These are phyloP conservation scores for Rhizopus sp. DNA, from an alignment of 371 early-diverging fungal species.

Conservation along the genomic window DNA sequence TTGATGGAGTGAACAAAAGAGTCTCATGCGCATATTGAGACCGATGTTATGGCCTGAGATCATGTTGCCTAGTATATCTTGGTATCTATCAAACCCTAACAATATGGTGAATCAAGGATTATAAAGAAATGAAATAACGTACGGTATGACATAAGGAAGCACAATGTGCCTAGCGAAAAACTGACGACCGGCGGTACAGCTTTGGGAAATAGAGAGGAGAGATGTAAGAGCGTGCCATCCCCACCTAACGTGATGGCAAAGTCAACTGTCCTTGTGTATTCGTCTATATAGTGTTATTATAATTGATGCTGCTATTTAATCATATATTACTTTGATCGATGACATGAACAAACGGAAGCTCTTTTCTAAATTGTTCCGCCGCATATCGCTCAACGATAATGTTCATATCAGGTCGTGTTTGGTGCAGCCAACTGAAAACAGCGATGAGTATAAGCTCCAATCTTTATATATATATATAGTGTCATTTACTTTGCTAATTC, in stretches of 20 bases:
- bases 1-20: constrained; percentile 69
- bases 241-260: constrained; percentile 94
- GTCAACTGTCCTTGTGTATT: constrained; percentile 69
- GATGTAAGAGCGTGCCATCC: constrained; percentile 94
- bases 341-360: constrained; percentile 61
- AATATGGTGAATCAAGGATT: no score
- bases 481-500: constrained; percentile 60
- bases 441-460: background rate
- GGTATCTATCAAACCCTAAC: constrained; percentile 65
- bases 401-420: constrained; percentile 58
- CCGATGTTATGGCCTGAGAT: constrained; percentile 59
- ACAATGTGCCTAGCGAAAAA: constrained; percentile 91
- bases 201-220: constrained; percentile 80
- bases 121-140: constrained; percentile 4
- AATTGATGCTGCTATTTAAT: background rate
- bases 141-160: constrained; percentile 88
- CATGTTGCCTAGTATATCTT: constrained; percentile 59
- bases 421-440: constrained; percentile 62
- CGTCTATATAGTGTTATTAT: constrained; percentile 25
- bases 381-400: constrained; percentile 71
- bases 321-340: constrained; percentile 47
- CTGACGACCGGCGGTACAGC: constrained; percentile 88
- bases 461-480: background rate
- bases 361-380: constrained; percentile 53
- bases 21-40: constrained; percentile 73